Conservation (phyloP, 805 yeast genomes). For the Yamadazyma akitaensis region DNA sequence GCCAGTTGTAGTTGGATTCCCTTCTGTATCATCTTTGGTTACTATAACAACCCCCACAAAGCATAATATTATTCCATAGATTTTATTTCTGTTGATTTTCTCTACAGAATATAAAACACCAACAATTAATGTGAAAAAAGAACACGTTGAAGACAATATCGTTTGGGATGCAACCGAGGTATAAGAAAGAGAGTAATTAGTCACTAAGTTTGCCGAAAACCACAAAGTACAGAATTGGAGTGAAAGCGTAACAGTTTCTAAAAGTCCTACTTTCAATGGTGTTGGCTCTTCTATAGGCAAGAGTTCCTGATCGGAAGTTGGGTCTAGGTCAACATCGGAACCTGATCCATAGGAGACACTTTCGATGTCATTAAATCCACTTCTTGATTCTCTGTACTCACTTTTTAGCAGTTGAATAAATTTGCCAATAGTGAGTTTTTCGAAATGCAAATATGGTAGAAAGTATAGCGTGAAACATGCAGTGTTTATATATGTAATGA, state of each 20-base stretch:
- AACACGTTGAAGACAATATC: conserved; percentile 85
- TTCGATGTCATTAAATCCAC: conserved; percentile 5
- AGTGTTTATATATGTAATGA: conserved; percentile 89
- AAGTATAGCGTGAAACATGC: conserved; percentile 78
- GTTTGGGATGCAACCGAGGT: conserved; percentile 95
- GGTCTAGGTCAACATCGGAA: conserved; percentile 1
- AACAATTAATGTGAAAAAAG: conserved; percentile 84
- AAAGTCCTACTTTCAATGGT: conserved; percentile 32
- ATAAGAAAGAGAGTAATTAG: conserved; percentile 81
- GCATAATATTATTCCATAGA: conserved; percentile 67
- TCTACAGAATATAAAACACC: conserved; percentile 77
- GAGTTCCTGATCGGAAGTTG: not conserved
- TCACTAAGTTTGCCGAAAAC: conserved; percentile 86
- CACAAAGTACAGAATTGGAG: conserved; percentile 82
- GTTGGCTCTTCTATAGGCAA: not conserved
- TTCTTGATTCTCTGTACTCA: conserved; percentile 14
- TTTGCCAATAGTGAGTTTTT: conserved; percentile 19
- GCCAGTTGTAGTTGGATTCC: conserved; percentile 22
- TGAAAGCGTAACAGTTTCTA: conserved; percentile 71
- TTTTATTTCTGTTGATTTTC: conserved; percentile 57
- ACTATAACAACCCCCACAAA: conserved; percentile 78
- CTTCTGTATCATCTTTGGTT: conserved; percentile 62
- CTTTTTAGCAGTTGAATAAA: conserved; percentile 21
- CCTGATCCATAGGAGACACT: conserved; percentile 9
- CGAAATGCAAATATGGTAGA: conserved; percentile 49